Conservation (phyloP, 2,329 filamentous ascomycete genomes). For the Chaetomium sp. region DNA sequence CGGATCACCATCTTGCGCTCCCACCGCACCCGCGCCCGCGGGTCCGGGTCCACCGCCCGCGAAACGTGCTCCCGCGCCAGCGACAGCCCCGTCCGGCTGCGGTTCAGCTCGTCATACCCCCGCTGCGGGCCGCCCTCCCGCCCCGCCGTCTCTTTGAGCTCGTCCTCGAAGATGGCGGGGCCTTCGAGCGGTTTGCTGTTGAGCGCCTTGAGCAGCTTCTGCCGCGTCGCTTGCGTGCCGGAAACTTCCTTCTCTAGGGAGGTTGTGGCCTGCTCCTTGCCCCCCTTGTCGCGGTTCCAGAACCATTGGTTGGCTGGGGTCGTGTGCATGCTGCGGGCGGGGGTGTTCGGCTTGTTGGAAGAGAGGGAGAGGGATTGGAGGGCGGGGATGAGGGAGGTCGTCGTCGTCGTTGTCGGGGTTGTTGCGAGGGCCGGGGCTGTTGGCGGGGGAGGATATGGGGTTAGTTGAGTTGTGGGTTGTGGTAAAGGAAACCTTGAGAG, state of each 20-base stretch:
- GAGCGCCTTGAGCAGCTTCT: conserved; percentile 25
- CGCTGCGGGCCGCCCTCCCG: too few relatives aligned
- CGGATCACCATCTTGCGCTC: conserved; percentile 83
- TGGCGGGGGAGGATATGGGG: neutral
- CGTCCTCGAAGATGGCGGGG: conserved; percentile 56
- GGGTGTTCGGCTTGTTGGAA: conserved; percentile 11
- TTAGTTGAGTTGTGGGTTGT: neutral
- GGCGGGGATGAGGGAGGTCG: conserved; percentile 29
- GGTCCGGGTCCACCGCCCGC: conserved; percentile 72
- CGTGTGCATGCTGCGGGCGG: conserved; percentile 35
- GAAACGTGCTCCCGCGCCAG: conserved; percentile 57
- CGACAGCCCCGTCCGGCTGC: conserved; percentile 36
- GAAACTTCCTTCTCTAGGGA: conserved; percentile 12
- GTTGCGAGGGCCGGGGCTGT: conserved; percentile 22
- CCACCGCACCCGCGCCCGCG: conserved; percentile 70
- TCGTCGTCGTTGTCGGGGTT: conserved; percentile 23
- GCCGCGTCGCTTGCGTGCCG: conserved; percentile 21
- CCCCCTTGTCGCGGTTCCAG: conserved; percentile 37
- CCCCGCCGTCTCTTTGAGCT: conserved; percentile 30
- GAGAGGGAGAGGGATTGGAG: conserved; percentile 33
- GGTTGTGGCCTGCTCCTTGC: conserved; percentile 23
- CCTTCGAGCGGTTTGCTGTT: conserved; percentile 43
- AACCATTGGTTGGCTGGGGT: conserved; percentile 43
- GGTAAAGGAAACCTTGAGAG: too few relatives aligned
- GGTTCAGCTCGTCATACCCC: neutral